Conservation (phyloP, 805 yeast species). For the Kuraishia capsulata region DNA sequence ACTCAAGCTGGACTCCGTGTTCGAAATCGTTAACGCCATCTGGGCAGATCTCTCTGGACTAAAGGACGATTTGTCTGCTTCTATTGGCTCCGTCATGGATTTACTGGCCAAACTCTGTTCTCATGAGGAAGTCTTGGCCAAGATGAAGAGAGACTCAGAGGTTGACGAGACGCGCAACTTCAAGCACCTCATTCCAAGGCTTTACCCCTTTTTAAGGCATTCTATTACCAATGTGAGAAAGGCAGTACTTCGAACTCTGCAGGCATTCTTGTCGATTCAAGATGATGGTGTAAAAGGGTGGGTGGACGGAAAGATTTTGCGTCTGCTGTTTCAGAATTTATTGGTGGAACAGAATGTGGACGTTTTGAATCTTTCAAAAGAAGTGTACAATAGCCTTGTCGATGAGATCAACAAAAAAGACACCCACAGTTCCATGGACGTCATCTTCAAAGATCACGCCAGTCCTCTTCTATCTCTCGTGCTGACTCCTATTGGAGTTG, state of each 20-base stretch:
- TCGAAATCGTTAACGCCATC: slow-evolving; percentile 53
- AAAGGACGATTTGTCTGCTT: slow-evolving; percentile 88
- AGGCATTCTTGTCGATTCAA: slow-evolving; percentile 60
- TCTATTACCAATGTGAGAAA: slow-evolving; percentile 86
- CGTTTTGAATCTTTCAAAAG: slow-evolving; percentile 53
- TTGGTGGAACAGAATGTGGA: slow-evolving; percentile 81
- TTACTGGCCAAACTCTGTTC: slow-evolving; percentile 80
- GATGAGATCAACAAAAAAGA: slow-evolving; percentile 29
- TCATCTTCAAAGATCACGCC: slow-evolving; percentile 45
- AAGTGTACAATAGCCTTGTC: slow-evolving; percentile 51
- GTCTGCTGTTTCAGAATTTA: slow-evolving; percentile 80
- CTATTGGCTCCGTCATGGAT: slow-evolving; percentile 95
- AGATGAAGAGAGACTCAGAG: slow-evolving; percentile 55
- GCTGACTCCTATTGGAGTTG: slow-evolving; percentile 92
- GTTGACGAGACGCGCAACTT: slow-evolving; percentile 50
- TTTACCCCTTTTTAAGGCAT: slow-evolving; percentile 89
- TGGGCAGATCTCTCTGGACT: slow-evolving; percentile 84
- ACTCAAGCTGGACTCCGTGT: slow-evolving; percentile 40
- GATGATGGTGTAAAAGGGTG: slow-evolving; percentile 43
- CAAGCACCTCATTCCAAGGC: slow-evolving; percentile 72
- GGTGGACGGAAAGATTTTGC: slow-evolving; percentile 65
- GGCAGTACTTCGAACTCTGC: slow-evolving; percentile 73
- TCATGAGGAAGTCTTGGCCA: slow-evolving; percentile 64
- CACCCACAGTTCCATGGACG: slow-evolving; percentile 33
- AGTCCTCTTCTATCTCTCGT: slow-evolving; percentile 55